These are phyloP conservation scores for Penicillium samsonianum DNA, from an alignment of 495 filamentous ascomycete species.

Conservation along the genomic window DNA sequence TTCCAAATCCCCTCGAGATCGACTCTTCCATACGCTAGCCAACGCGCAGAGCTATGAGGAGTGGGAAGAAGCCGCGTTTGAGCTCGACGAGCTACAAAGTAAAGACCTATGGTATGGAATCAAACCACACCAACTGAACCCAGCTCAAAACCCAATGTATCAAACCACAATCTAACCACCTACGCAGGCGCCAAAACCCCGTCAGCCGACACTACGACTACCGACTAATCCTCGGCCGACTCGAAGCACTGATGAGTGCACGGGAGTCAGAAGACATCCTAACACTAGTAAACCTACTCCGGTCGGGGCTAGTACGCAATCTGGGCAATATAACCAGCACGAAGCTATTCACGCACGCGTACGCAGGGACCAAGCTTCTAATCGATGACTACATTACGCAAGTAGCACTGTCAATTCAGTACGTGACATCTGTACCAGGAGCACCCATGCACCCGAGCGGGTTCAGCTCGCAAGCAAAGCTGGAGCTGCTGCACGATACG, in stretches of 20 bases:
- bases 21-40: constrained; percentile 46
- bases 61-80: constrained; percentile 78
- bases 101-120: constrained; percentile 73
- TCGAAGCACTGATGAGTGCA: constrained; percentile 69
- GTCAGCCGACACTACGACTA: constrained; percentile 86
- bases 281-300: constrained; percentile 73
- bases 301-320: constrained; percentile 86
- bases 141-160: not conserved
- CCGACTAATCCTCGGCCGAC: constrained; percentile 75
- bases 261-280: constrained; percentile 77
- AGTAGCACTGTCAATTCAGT: constrained; percentile 74
- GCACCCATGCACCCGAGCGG: constrained; percentile 52
- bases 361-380: constrained; percentile 84
- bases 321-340: constrained; percentile 85
- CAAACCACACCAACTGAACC: not conserved
- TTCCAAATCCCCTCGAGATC: constrained; percentile 39
- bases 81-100: constrained; percentile 74
- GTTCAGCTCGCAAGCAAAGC: constrained; percentile 79
- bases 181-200: constrained; percentile 71
- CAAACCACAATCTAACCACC: constrained; percentile 1
- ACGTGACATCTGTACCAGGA: constrained; percentile 73
- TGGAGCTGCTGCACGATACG: constrained; percentile 87
- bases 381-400: constrained; percentile 91
- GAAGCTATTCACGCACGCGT: constrained; percentile 81
- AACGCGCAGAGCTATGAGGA: constrained; percentile 73